Evolutionary conservation across 2,329 filamentous ascomycete genomes (phyloP).

Genomic region (Ceratocystis papillata): DNA sequence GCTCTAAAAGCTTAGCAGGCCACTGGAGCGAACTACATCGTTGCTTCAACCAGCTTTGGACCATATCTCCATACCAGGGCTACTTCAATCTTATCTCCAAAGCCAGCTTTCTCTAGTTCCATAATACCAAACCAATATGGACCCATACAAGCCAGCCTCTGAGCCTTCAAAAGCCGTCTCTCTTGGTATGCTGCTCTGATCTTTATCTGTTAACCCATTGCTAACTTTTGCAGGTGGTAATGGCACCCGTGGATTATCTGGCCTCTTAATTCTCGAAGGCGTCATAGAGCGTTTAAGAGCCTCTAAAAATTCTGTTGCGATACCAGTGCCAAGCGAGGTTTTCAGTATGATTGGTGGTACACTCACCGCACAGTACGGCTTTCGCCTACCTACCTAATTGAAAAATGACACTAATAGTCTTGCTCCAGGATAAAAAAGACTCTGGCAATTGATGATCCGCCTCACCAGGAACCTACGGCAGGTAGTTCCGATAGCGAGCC

Average conservation of each 20-base stretch:
- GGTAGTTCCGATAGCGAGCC: too few species aligned
- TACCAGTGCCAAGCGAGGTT: slow-evolving; percentile 27
- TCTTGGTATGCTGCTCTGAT: not conserved
- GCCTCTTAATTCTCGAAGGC: slow-evolving; percentile 28
- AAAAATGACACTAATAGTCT: not conserved
- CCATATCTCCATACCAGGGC: too few species aligned
- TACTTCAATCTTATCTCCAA: too few species aligned
- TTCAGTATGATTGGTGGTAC: slow-evolving; percentile 30
- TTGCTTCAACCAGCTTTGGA: too few species aligned
- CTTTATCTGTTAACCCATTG: too few species aligned
- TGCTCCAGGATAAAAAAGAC: not conserved
- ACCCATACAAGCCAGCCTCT: too few species aligned
- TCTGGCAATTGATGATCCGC: too few species aligned
- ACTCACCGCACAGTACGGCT: slow-evolving; percentile 29
- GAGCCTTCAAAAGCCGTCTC: not conserved
- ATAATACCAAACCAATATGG: too few species aligned
- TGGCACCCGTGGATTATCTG: slow-evolving; percentile 28
- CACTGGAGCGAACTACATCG: too few species aligned
- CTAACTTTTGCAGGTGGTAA: slow-evolving; percentile 26
- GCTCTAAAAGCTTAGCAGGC: too few species aligned
- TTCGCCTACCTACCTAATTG: not conserved
- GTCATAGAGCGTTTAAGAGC: slow-evolving; percentile 27
- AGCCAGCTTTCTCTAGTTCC: too few species aligned
- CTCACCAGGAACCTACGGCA: too few species aligned
- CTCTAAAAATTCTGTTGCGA: slow-evolving; percentile 21